Evolutionary conservation across 1,139 yeast species (phyloP).

Genomic region (Magnusiomyces tetraspermus): DNA sequence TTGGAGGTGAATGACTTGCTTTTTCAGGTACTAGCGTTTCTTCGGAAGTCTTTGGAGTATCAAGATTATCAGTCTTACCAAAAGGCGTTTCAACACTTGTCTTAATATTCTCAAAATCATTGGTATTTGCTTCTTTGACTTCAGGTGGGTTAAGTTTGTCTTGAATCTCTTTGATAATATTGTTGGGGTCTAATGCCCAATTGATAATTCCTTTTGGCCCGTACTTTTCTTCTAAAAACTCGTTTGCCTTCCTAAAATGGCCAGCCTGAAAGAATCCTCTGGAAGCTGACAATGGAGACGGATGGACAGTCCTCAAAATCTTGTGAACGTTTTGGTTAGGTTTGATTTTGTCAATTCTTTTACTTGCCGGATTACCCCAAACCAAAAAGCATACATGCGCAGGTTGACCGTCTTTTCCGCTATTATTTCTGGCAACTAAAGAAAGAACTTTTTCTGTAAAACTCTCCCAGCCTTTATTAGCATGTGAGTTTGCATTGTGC

Average conservation of each 20-base stretch:
- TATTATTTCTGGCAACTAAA: slow-evolving; percentile 37
- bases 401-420: slow-evolving; percentile 19
- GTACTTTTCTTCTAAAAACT: slow-evolving; percentile 50
- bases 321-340: slow-evolving; percentile 33
- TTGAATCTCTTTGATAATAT: slow-evolving; percentile 48
- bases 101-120: no score
- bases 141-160: slow-evolving; percentile 6
- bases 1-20: no score
- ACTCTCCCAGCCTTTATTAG: slow-evolving; percentile 85
- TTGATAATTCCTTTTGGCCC: slow-evolving; percentile 46
- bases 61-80: no score
- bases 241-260: slow-evolving; percentile 64
- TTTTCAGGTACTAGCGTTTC: no score
- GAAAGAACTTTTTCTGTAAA: slow-evolving; percentile 69
- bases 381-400: slow-evolving; percentile 58
- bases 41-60: no score
- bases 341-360: slow-evolving; percentile 42
- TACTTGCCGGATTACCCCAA: slow-evolving; percentile 94
- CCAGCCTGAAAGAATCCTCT: slow-evolving; percentile 70
- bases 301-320: slow-evolving; percentile 74
- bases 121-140: slow-evolving; percentile 7
- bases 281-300: slow-evolving; percentile 86
- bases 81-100: no score
- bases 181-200: slow-evolving; percentile 51
- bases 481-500: slow-evolving; percentile 91